Evolutionary conservation across 108 stramenopile genomes (phyloP).

Genomic region (Nitzschia putrida): DNA sequence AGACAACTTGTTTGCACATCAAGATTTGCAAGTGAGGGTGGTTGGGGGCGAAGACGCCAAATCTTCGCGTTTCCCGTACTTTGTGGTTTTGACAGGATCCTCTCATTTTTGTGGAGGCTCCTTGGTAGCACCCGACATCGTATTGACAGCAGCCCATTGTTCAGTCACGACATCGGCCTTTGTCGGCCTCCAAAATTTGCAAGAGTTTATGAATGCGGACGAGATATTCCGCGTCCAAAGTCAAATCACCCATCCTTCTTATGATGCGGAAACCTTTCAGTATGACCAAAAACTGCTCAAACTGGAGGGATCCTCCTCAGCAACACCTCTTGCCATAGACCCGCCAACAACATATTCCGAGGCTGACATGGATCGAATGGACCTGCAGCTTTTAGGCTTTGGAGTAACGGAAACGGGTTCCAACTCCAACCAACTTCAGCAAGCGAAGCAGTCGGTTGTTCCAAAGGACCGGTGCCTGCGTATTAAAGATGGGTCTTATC

Average conservation of each 20-base stretch:
- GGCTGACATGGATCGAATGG: not conserved
- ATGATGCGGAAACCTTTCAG: not conserved
- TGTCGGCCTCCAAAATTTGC: not conserved
- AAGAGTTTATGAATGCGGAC: not conserved
- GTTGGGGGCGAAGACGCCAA: constrained; percentile 11
- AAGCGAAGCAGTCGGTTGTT: not conserved
- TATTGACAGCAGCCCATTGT: constrained; percentile 23
- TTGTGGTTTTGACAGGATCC: not conserved
- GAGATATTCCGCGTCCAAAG: not conserved
- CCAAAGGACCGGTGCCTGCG: not conserved
- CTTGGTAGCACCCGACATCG: constrained; percentile 7
- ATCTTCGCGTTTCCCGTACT: constrained; percentile 14
- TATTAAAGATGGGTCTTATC: not conserved
- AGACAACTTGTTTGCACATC: not conserved
- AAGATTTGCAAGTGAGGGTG: not conserved
- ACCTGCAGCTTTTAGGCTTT: not conserved
- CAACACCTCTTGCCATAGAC: not conserved
- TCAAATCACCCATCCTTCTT: not conserved
- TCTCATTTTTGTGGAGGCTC: constrained; percentile 6
- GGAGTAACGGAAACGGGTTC: not conserved
- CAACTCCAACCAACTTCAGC: not conserved
- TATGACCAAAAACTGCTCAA: not conserved
- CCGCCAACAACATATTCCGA: not conserved
- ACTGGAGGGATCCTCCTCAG: not conserved
- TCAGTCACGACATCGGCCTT: not conserved